Conservation (phyloP, 2,329 filamentous ascomycete genomes). For the Botrytis medusae region DNA sequence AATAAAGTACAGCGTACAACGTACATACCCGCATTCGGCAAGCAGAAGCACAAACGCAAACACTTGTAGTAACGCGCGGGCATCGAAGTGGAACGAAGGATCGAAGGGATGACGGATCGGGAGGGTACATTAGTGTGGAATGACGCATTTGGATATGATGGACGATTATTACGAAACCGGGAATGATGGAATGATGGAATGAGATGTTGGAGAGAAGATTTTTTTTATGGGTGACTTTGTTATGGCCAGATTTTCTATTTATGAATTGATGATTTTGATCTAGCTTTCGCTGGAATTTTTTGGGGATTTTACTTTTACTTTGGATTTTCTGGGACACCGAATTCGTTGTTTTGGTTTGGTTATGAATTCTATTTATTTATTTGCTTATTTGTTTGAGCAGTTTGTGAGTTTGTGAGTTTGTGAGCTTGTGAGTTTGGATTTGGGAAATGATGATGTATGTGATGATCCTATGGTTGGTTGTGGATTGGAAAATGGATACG, state of each 20-base stretch:
- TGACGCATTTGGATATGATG: neutral
- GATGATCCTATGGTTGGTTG: neutral
- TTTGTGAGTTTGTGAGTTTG: neutral
- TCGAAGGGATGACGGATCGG: conserved; percentile 2
- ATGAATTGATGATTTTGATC: conserved; percentile 14
- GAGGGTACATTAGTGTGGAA: conserved; percentile 7
- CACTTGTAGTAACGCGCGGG: conserved; percentile 2
- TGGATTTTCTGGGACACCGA: neutral
- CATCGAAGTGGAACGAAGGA: neutral
- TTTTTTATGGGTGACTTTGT: neutral
- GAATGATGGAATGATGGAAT: neutral
- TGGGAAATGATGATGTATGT: neutral
- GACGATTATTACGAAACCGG: conserved; percentile 4
- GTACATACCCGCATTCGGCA: neutral
- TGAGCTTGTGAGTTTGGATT: neutral
- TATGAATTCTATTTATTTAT: neutral
- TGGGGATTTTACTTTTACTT: too few species aligned
- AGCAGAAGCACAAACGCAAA: neutral
- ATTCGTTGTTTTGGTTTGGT: neutral
- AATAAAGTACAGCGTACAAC: neutral
- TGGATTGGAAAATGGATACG: neutral
- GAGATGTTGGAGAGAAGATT: neutral
- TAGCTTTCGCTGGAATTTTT: neutral
- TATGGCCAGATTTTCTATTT: neutral
- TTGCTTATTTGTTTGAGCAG: neutral